A percentile compares a stretch with the other conserved stretches of the same genome.
phyloP scores from a whole-genome alignment of 1,139 yeast species.

The Debaryomycetaceae sp. region DNA sequence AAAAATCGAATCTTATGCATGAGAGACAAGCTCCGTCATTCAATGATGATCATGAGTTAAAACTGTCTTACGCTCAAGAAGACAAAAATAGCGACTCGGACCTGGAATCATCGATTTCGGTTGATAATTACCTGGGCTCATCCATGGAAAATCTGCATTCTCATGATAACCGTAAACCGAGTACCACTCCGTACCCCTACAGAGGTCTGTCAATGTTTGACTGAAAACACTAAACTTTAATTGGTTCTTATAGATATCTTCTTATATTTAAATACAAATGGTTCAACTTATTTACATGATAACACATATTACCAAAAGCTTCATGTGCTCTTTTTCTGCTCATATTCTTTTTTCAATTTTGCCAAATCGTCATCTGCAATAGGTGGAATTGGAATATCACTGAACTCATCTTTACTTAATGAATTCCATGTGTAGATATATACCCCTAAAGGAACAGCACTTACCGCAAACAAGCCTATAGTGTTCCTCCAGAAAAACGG shows the following conservation, averaged over 20 bases:
- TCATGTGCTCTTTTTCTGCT: constrained; percentile 30
- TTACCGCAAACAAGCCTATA: constrained; percentile 53
- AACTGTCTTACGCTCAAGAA: background rate
- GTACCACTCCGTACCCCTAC: constrained; percentile 24
- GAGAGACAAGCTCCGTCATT: background rate
- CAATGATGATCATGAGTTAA: background rate
- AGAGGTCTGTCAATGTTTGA: constrained; percentile 24
- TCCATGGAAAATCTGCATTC: no score
- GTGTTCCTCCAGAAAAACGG: constrained; percentile 82
- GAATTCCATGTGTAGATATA: constrained; percentile 71
- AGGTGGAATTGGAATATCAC: constrained; percentile 92
- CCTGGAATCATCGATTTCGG: no score
- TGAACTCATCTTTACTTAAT: constrained; percentile 78
- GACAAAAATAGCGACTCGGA: background rate
- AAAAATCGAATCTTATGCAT: background rate
- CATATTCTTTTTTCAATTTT: constrained; percentile 67
- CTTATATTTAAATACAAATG: background rate
- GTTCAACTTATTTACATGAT: constrained; percentile 2
- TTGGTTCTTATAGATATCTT: constrained; percentile 1
- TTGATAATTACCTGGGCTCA: no score
- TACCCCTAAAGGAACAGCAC: constrained; percentile 64
- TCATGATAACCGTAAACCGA: background rate
- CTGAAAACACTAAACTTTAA: background rate
- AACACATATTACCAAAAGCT: constrained; percentile 4
- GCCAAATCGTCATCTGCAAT: constrained; percentile 74